Evolutionary conservation across 2,329 filamentous ascomycete genomes (phyloP).

Genomic region (Apiospora phragmitis): DNA sequence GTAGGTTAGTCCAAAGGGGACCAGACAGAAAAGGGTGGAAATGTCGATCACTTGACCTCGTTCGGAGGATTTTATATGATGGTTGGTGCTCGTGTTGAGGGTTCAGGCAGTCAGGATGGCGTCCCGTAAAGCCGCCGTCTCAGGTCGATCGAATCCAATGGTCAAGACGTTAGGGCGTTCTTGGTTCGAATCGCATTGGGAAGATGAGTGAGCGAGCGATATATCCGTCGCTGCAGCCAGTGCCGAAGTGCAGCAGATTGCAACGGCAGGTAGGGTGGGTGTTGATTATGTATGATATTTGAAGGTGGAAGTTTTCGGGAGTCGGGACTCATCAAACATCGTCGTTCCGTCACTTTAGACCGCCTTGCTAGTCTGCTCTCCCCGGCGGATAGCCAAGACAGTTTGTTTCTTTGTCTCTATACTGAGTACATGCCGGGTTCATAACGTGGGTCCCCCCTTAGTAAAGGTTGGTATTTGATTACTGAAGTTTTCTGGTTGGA

Average conservation of each 20-base stretch:
- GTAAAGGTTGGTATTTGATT: neutral
- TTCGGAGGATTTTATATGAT: neutral
- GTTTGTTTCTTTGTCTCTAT: neutral
- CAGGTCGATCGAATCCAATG: neutral
- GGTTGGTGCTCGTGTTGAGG: neutral
- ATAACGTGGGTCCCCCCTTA: neutral
- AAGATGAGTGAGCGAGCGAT: neutral
- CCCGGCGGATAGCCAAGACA: neutral
- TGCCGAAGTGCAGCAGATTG: neutral
- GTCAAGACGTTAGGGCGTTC: neutral
- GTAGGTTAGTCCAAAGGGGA: neutral
- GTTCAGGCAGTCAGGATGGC: neutral
- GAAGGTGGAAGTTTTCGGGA: neutral
- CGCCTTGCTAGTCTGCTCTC: neutral
- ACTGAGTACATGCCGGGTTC: neutral
- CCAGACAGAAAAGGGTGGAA: neutral
- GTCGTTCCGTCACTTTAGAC: neutral
- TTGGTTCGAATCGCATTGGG: neutral
- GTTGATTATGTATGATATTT: neutral
- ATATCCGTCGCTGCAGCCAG: neutral
- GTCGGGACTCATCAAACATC: neutral
- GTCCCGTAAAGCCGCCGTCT: neutral
- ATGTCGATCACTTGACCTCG: conserved; percentile 1
- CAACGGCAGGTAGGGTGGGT: neutral
- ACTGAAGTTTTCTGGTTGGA: neutral